Conservation (phyloP, 768 basidiomycete species). For the Leucocoprinus leucothites region DNA sequence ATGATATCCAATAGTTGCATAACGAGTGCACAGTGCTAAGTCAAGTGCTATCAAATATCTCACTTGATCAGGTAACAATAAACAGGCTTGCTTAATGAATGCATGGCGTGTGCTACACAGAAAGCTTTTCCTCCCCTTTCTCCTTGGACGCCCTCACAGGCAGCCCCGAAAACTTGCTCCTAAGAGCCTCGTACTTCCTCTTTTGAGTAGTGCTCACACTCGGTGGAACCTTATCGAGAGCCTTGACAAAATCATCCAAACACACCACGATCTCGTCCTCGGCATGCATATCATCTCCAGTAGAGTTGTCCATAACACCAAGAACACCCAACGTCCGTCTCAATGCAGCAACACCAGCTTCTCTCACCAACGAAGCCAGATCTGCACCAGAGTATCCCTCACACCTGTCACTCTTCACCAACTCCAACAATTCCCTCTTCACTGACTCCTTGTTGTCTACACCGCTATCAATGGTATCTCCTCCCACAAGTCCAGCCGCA, state of each 20-base stretch:
- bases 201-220: conserved; percentile 83
- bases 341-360: conserved; percentile 86
- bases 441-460: conserved; percentile 11
- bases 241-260: conserved; percentile 66
- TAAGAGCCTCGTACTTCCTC: conserved; percentile 75
- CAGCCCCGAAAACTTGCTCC: conserved; percentile 81
- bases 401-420: conserved; percentile 54
- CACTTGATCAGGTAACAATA: too few species aligned
- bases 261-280: conserved; percentile 43
- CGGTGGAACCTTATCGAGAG: conserved; percentile 79
- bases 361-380: conserved; percentile 81
- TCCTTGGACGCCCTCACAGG: conserved; percentile 51
- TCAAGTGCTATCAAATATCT: too few species aligned
- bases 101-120: neutral
- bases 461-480: too few species aligned
- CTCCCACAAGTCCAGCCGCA: too few species aligned
- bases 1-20: too few species aligned
- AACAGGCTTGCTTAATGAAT: too few species aligned
- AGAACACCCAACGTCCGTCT: conserved; percentile 65
- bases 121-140: conserved; percentile 25
- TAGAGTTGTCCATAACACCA: conserved; percentile 50
- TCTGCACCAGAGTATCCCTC: conserved; percentile 95
- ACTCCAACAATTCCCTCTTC: conserved; percentile 29
- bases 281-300: conserved; percentile 13
- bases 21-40: too few species aligned